phyloP scores from a whole-genome alignment of 352 stramenopile species.

The Aphanomyces euteiches region DNA sequence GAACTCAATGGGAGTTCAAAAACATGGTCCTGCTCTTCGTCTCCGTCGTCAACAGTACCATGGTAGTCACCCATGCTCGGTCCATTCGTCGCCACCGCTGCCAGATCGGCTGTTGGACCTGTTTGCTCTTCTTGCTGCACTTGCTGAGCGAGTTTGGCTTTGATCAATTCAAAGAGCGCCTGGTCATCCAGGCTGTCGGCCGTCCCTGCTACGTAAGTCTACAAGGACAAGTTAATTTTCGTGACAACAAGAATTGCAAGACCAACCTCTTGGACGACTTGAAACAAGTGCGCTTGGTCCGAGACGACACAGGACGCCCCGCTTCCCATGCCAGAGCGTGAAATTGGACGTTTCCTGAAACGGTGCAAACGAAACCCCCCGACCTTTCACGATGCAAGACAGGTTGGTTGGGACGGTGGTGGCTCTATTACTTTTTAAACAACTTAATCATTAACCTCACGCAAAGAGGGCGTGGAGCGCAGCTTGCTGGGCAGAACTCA shows the following conservation, averaged over 20 bases:
- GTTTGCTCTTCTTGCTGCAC: no score
- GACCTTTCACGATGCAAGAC: no score
- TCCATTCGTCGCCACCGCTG: no score
- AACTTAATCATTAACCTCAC: neutral
- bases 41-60: no score
- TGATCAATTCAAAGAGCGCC: slow-evolving; percentile 6
- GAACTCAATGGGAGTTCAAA: no score
- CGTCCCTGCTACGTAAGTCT: neutral
- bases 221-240: neutral
- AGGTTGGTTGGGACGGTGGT: no score
- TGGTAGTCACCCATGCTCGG: no score
- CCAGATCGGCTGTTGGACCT: no score
- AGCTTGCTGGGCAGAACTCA: slow-evolving; percentile 50
- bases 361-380: neutral
- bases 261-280: neutral
- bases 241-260: neutral
- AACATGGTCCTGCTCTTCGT: no score
- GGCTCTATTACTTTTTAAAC: no score
- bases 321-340: neutral
- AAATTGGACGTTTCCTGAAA: no score
- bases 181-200: neutral
- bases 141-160: neutral
- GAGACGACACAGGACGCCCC: neutral
- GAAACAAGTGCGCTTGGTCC: neutral
- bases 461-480: slow-evolving; percentile 62